Evolutionary conservation across 768 basidiomycete genomes (phyloP), one percentile per base, ranked within the genome.

Genomic region (Termitomyces sp.): DNA sequence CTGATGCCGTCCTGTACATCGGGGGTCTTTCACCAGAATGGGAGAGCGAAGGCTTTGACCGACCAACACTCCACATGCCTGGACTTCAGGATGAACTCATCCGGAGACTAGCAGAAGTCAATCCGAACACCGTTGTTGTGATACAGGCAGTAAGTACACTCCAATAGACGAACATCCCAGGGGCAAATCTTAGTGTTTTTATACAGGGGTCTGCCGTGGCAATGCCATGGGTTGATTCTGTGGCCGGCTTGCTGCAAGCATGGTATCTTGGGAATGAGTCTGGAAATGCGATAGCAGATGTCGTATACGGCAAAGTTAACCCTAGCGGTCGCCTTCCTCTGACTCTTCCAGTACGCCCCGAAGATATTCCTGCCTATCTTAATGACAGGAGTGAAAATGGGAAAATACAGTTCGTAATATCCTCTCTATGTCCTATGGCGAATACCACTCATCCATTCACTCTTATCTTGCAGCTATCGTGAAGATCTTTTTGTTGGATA

Each of bases 41-140:
- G 83, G 87, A 90, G 69, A 82, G 81, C 57, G 88, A 89, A 68
- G 85, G 85, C 8, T 88, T 85, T 60, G 88, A 90, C 60, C 72
- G 88, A 35, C 80, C 80, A 12, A 76, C 79, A 1, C 70, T 90
- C 24, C 68, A 75, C 45, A 72, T 88, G 62, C 86, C 86, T 44
- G 80, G 81, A 5, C 65, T 70, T 14, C 81, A 83, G 59, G 77
- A 88, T 63, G 81, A 86, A 64, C 68, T 85, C 7, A 82, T 87
- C 51, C 55, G 65, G 4, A 71, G 72, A 43, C 62, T 89, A 14
- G 76, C 77, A 5, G 69, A 72, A 45, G 84, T 72, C 4, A 87
- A 87, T 62, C 71, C 76, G 2, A 78, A 78, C 54, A 83, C 80
- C 2, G 67, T 85, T 35, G 83, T 87, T 19, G 75, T 77, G 60